Evolutionary conservation across 106 monocot species (phyloP).

Genomic region (Amphibolis antarctica): DNA sequence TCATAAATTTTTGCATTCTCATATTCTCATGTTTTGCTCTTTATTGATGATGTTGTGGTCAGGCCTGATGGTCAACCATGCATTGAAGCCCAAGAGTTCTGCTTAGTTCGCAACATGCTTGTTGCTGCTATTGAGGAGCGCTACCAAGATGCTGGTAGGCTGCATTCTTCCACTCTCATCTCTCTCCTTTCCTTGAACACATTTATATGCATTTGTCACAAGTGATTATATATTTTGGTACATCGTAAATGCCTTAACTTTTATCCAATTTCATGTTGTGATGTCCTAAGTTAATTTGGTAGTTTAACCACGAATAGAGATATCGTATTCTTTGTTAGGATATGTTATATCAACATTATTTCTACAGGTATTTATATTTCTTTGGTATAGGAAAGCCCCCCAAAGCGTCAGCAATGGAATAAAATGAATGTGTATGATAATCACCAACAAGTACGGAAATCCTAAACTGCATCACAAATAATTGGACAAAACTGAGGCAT

Average conservation of each 20-base stretch:
- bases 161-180: not conserved
- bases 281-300: too few species aligned
- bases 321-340: too few species aligned
- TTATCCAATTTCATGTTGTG: too few species aligned
- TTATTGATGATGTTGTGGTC: not conserved
- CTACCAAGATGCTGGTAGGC: slow-evolving; percentile 78
- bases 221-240: not conserved
- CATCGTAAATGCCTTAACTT: too few species aligned
- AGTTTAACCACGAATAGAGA: too few species aligned
- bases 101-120: slow-evolving; percentile 59
- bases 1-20: too few species aligned
- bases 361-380: not conserved
- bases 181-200: not conserved
- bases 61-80: slow-evolving; percentile 80
- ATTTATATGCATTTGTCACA: not conserved
- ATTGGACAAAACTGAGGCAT: too few species aligned
- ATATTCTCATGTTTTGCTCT: too few species aligned
- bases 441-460: not conserved
- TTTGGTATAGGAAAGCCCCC: not conserved
- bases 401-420: not conserved
- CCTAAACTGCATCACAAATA: too few species aligned
- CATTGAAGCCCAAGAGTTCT: slow-evolving; percentile 59
- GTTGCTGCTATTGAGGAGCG: slow-evolving; percentile 74
- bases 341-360: too few species aligned
- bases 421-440: not conserved